phyloP scores from a whole-genome alignment of 2,329 filamentous ascomycete species.

The Talaromyces albobiverticillius region DNA sequence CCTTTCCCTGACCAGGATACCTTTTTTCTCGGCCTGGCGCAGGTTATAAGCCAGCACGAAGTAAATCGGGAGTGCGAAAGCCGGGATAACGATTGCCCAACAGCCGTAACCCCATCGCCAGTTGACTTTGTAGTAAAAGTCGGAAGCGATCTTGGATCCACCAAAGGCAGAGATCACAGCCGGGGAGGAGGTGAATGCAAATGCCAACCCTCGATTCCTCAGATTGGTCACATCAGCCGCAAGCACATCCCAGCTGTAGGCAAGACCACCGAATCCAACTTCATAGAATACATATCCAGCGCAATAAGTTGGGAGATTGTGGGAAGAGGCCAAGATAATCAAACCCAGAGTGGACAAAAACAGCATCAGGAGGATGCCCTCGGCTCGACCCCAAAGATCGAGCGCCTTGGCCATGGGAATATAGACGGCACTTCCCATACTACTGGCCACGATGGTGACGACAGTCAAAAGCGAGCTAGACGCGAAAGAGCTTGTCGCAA shows the following conservation, averaged over 20 bases:
- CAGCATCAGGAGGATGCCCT: constrained; percentile 52
- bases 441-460: constrained; percentile 50
- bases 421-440: constrained; percentile 55
- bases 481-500: constrained; percentile 50
- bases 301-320: constrained; percentile 57
- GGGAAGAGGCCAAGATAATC: constrained; percentile 59
- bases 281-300: constrained; percentile 56
- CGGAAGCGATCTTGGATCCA: constrained; percentile 49
- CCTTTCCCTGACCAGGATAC: constrained; percentile 40
- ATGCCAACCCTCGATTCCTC: constrained; percentile 57
- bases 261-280: constrained; percentile 54
- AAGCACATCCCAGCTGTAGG: constrained; percentile 56
- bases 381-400: constrained; percentile 58
- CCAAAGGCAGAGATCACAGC: constrained; percentile 42
- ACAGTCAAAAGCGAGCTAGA: constrained; percentile 52
- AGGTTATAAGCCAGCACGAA: constrained; percentile 54
- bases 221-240: constrained; percentile 61
- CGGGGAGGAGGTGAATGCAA: constrained; percentile 55
- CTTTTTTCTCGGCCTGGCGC: constrained; percentile 53
- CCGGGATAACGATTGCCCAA: constrained; percentile 60
- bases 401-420: constrained; percentile 60
- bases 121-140: constrained; percentile 49
- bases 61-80: constrained; percentile 55
- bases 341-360: constrained; percentile 43
- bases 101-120: constrained; percentile 64